Evolutionary conservation across 1,284 basidiomycete genomes (phyloP).

Genomic region (Grifola frondosa): DNA sequence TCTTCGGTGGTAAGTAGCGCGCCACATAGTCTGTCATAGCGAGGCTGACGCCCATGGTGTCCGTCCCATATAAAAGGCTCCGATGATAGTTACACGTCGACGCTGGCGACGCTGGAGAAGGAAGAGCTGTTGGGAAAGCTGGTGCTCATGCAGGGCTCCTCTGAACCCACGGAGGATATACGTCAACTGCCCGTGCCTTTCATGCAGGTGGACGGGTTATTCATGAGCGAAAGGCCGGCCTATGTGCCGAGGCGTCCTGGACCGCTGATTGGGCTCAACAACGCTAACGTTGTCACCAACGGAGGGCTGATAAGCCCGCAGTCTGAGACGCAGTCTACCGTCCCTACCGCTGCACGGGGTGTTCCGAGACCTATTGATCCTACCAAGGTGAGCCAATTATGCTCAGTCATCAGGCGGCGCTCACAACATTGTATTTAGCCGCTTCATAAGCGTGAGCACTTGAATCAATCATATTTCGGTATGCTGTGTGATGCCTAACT

Average conservation of each 20-base stretch:
- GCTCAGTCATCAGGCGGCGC: not conserved
- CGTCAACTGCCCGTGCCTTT: conserved; percentile 52
- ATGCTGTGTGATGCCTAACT: conserved; percentile 10
- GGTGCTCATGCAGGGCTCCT: conserved; percentile 54
- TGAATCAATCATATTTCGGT: not conserved
- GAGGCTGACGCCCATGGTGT: too few species aligned
- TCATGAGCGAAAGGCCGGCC: conserved; percentile 51
- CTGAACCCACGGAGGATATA: conserved; percentile 45
- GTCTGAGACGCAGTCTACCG: conserved; percentile 29
- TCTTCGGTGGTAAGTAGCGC: conserved; percentile 58
- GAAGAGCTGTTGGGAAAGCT: conserved; percentile 69
- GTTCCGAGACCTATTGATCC: conserved; percentile 29
- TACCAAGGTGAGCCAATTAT: conserved; percentile 28
- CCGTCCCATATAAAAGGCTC: too few species aligned
- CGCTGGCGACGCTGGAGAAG: conserved; percentile 38
- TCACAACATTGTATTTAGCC: conserved; percentile 25
- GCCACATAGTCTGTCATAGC: not conserved
- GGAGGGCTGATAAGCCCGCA: conserved; percentile 35
- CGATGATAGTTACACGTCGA: conserved; percentile 43
- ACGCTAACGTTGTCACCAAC: conserved; percentile 26
- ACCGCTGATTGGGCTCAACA: conserved; percentile 27
- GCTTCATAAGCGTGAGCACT: conserved; percentile 36
- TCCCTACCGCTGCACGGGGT: conserved; percentile 19
- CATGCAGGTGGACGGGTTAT: conserved; percentile 61
- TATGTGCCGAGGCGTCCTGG: conserved; percentile 40